Percentiles rank a stretch among this genome's conserved stretches.
Evolutionary conservation across 495 filamentous ascomycete genomes (phyloP).

Genomic region (Tuber indicum): DNA sequence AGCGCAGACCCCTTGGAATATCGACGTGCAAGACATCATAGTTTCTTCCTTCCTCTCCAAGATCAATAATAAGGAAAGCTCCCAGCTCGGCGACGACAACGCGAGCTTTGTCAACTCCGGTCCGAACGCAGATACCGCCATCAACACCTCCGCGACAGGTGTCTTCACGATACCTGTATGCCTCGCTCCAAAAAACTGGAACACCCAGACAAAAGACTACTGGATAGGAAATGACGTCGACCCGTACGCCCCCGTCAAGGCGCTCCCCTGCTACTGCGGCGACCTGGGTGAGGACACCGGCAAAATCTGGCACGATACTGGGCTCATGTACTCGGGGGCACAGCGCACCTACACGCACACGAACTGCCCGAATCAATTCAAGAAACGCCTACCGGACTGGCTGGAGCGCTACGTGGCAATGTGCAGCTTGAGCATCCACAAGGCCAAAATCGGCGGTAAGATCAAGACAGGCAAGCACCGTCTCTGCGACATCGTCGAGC

Average conservation of each 20-base stretch:
- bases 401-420: constrained; percentile 35
- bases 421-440: constrained; percentile 28
- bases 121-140: constrained; percentile 23
- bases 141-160: constrained; percentile 25
- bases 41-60: constrained; percentile 26
- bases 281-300: constrained; percentile 31
- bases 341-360: constrained; percentile 25
- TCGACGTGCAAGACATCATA: constrained; percentile 24
- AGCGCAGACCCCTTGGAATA: constrained; percentile 20
- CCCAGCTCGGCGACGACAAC: constrained; percentile 18
- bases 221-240: constrained; percentile 21
- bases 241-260: constrained; percentile 19
- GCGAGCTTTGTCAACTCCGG: constrained; percentile 22
- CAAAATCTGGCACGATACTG: constrained; percentile 29
- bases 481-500: constrained; percentile 29
- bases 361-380: constrained; percentile 34
- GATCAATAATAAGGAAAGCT: constrained; percentile 11
- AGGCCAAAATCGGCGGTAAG: constrained; percentile 2
- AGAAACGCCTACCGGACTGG: constrained; percentile 25
- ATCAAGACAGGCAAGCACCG: constrained; percentile 22
- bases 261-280: constrained; percentile 37
- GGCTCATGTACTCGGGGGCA: constrained; percentile 22
- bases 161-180: constrained; percentile 39
- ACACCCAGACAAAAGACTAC: constrained; percentile 28
- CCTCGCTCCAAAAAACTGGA: constrained; percentile 37